These are phyloP conservation scores for Cinchona pubescens DNA, from an alignment of 257 asterid species.

Conservation along the genomic window DNA sequence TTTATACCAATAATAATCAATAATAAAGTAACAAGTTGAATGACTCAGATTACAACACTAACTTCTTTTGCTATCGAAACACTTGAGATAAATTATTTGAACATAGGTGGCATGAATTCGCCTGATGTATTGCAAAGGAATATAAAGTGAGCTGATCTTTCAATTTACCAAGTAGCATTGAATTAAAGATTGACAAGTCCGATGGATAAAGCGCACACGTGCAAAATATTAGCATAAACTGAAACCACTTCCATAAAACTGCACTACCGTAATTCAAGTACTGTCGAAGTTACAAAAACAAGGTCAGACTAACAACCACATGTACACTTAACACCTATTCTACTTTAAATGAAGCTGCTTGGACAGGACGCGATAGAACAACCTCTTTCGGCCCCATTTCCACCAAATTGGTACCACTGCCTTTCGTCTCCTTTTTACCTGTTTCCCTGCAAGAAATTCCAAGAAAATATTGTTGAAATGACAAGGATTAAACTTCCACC, in stretches of 20 bases:
- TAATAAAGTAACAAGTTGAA: neutral
- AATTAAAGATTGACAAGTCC: neutral
- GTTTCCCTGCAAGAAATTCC: slow-evolving; percentile 46
- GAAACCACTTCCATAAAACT: neutral
- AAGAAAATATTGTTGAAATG: slow-evolving; percentile 7
- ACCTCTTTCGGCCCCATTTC: slow-evolving; percentile 67
- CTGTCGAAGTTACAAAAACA: neutral
- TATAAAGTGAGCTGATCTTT: neutral
- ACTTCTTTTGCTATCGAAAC: neutral
- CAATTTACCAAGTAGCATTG: neutral
- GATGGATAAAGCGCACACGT: neutral
- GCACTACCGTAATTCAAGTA: neutral
- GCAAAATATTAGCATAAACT: neutral
- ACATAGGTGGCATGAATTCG: neutral
- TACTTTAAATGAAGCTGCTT: slow-evolving; percentile 39
- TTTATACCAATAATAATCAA: neutral
- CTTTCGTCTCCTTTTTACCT: slow-evolving; percentile 40
- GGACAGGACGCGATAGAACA: slow-evolving; percentile 46
- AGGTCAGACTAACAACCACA: slow-evolving; percentile 12
- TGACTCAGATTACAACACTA: neutral
- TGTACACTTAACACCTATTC: slow-evolving; percentile 24
- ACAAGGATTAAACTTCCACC: neutral
- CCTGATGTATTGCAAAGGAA: neutral
- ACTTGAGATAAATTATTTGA: neutral
- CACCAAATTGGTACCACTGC: slow-evolving; percentile 62